Base-by-base conservation (phyloP, 805 yeast genomes). In the Candida vartiovaarae region DNA sequence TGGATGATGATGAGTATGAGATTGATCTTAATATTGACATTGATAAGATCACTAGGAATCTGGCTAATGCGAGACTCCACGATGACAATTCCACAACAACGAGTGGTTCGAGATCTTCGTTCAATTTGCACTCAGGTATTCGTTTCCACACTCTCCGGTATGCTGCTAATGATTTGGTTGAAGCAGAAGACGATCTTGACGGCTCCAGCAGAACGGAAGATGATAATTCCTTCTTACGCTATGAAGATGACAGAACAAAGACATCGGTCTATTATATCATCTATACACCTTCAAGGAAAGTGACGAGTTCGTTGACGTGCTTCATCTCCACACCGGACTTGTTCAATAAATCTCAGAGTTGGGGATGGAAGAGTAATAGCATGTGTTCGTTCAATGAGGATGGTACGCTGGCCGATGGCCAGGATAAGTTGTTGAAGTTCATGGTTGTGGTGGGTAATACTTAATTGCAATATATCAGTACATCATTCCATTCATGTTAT, bases 341-440 rank as follows among this genome's bases (percentile, higher is more conserved):
- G 43, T 76, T 76, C 54, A 72, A 71, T 39, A 66, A 67, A 40
- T 70, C 77, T 1, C 81, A 76, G 55, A 73, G 79, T 48, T 76
- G 82, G 82, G 81, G 82, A 0, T 76, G 82, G 82, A 75, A 75
- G 46, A 71, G 78, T 48, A 72, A 70, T 40, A 71, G 75, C 38
- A 68, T 76, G 72, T 75, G 78, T 41, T 62, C 71, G 3, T 74
- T 74, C 51, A 67, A 71, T 40, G 76, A 74, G 36, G 72, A 70
- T 52, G 76, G 77, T 3, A 62, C 68, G 0, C 62, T 71, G 46
- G 67, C 69, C 5, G 65, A 60, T 25, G 73, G 69, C 5, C 74
- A 71, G 45, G 71, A 69, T 41, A 65, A 67, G 20, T 60, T 70
- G 31, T 47, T 74, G 41, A 72, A 72, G 53, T 74, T 74, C 46